Base-by-base conservation (phyloP, 805 yeast genomes). In the Candida glaebosa region DNA sequence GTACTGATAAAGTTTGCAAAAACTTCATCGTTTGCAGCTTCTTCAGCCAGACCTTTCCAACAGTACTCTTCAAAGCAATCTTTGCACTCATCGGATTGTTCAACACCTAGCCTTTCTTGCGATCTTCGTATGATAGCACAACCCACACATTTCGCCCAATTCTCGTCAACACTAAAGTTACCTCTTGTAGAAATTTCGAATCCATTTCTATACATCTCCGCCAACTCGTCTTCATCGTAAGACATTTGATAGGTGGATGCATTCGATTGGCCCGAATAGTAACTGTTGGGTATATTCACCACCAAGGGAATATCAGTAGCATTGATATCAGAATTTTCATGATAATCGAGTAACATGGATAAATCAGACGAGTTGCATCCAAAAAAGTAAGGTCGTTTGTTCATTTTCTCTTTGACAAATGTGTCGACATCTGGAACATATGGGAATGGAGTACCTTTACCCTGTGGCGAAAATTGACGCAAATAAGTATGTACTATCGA, bases 61-160 rank as follows among this genome's bases (percentile, higher is more conserved):
- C 96, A 88, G 61, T 87, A 87, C 5, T 67, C 69, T 26, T 68
- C 62, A 59, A 88, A 86, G 59, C 96, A 88, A 40, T 65, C 46
- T 50, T 77, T 64, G 67, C 96, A 88, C 55, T 84, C 87, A 2
- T 72, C 80, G n/a, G 79, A 64, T 44, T 84, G 83, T 14, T 75
- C 69, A 28, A 70, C 61, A 20, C 81, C 79, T 30, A 72, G 61
- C 56, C 89, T 73, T 63, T 87, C 93, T 56, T 82, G 81, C 32
- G 83, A 78, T 59, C 96, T 79, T 65, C 87, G 82, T 44, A 87
- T 71, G 35, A 87, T 75, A 7, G 95, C 96, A 71, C 96, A 87
- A 2, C 85, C 86, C 37, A 87, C 73, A 68, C 96, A 87, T 5
- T 80, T 75, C 32, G 76, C 66, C 82, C 86, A 87, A 31, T 84